Conservation (phyloP, 2,329 filamentous ascomycete species). For the Didymella keratinophila region DNA sequence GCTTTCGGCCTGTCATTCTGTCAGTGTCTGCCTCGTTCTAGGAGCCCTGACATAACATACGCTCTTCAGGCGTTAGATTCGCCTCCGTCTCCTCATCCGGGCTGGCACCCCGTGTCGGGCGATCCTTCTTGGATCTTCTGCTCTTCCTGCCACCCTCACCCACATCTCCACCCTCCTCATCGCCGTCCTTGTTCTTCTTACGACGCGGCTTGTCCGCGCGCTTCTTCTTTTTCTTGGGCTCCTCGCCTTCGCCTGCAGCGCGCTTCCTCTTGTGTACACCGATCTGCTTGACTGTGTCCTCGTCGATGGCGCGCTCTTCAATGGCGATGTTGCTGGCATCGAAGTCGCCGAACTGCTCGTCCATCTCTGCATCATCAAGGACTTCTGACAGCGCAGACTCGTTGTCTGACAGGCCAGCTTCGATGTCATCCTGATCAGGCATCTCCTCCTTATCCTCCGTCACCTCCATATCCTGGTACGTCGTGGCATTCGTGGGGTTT, state of each 20-base stretch:
- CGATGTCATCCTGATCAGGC: constrained; percentile 49
- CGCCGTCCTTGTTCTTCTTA: constrained; percentile 59
- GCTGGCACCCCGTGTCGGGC: constrained; percentile 45
- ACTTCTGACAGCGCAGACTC: constrained; percentile 68
- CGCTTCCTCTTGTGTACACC: constrained; percentile 72
- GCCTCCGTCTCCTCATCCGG: constrained; percentile 75
- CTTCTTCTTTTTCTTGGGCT: constrained; percentile 75
- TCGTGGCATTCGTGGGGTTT: constrained; percentile 54
- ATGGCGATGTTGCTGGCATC: constrained; percentile 68
- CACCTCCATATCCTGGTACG: constrained; percentile 56
- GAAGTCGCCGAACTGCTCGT: constrained; percentile 63
- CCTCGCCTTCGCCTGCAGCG: constrained; percentile 63
- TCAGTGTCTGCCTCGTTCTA: not conserved
- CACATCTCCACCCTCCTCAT: constrained; percentile 59
- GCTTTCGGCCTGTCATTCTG: constrained; percentile 65
- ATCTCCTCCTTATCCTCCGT: constrained; percentile 50
- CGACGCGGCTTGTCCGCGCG: constrained; percentile 62
- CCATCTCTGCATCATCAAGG: constrained; percentile 70
- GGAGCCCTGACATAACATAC: constrained; percentile 56
- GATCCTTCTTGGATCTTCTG: constrained; percentile 56
- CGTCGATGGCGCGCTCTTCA: constrained; percentile 68
- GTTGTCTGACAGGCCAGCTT: constrained; percentile 61
- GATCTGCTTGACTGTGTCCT: constrained; percentile 67
- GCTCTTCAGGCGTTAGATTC: constrained; percentile 81
- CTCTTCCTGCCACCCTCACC: constrained; percentile 61